These are phyloP conservation scores for Plantago elongata DNA, from an alignment of 257 asterid species.

Conservation along the genomic window DNA sequence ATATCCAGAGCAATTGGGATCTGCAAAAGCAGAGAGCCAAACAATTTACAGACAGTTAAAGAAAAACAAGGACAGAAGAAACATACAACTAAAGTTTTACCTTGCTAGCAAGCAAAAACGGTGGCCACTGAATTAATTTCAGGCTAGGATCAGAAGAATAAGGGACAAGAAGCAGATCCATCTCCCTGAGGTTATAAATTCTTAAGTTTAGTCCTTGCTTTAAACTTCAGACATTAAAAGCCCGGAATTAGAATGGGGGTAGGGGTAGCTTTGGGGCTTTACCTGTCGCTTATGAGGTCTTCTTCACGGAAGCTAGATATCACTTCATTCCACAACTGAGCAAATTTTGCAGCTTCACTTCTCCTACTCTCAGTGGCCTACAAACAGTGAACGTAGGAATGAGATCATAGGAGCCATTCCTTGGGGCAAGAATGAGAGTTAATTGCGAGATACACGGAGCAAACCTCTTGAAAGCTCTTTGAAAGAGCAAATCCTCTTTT, in stretches of 20 bases:
- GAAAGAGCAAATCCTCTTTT: slow-evolving; percentile 67
- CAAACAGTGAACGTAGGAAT: slow-evolving; percentile 18
- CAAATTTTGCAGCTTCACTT: slow-evolving; percentile 83
- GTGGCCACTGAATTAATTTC: slow-evolving; percentile 94
- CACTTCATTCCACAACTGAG: slow-evolving; percentile 69
- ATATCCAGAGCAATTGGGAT: slow-evolving; percentile 91
- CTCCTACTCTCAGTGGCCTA: slow-evolving; percentile 70
- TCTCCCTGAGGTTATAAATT: slow-evolving; percentile 68
- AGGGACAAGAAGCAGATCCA: slow-evolving; percentile 97
- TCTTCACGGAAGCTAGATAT: slow-evolving; percentile 79
- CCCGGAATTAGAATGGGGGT: slow-evolving; percentile 9
- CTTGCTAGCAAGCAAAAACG: slow-evolving; percentile 96
- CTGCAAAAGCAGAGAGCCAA: slow-evolving; percentile 46
- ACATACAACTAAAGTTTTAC: slow-evolving; percentile 30
- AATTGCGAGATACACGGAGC: slow-evolving; percentile 20
- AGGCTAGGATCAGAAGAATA: slow-evolving; percentile 87
- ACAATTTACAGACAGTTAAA: slow-evolving; percentile 6
- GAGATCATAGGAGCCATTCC: slow-evolving; percentile 10
- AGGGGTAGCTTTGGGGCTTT: slow-evolving; percentile 26
- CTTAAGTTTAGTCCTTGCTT: slow-evolving; percentile 30
- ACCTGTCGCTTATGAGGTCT: slow-evolving; percentile 94
- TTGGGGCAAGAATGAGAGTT: slow-evolving; percentile 12
- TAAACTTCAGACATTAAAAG: slow-evolving; percentile 1
- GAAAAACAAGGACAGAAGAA: not conserved
- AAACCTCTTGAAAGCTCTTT: slow-evolving; percentile 63